Conservation (phyloP, 2,329 filamentous ascomycete species). For the Bipolaris victoriae region DNA sequence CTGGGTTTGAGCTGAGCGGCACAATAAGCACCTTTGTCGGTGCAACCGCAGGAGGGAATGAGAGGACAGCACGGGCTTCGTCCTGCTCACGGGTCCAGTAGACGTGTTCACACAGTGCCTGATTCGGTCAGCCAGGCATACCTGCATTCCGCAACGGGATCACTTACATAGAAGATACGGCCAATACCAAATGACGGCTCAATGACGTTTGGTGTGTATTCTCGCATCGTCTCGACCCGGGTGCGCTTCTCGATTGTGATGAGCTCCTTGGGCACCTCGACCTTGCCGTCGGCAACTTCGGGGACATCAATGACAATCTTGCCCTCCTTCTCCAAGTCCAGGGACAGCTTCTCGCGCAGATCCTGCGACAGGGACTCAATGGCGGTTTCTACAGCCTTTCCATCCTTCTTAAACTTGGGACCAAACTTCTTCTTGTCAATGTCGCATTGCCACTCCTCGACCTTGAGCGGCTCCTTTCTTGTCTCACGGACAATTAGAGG, state of each 20-base stretch:
- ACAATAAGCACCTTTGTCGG: constrained; percentile 95
- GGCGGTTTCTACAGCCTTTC: constrained; percentile 81
- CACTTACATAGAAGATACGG: constrained; percentile 78
- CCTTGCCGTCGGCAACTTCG: constrained; percentile 70
- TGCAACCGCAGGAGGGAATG: constrained; percentile 78
- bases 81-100: constrained; percentile 91
- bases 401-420: constrained; percentile 89
- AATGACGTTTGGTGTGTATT: constrained; percentile 95
- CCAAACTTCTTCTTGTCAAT: constrained; percentile 96
- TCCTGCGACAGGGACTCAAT: constrained; percentile 79
- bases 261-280: constrained; percentile 78
- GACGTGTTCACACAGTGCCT: constrained; percentile 89
- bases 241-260: constrained; percentile 85
- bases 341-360: constrained; percentile 77
- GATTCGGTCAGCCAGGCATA: constrained; percentile 55
- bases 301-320: constrained; percentile 80
- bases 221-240: constrained; percentile 79
- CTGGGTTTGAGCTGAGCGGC: constrained; percentile 79
- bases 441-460: constrained; percentile 88
- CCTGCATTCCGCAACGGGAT: too few species aligned
- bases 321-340: constrained; percentile 73
- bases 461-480: constrained; percentile 74
- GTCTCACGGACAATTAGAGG: constrained; percentile 84
- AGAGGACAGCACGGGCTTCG: constrained; percentile 80
- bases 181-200: constrained; percentile 98